Base-by-base conservation (phyloP, 768 basidiomycete species). In the Kwoniella bestiolae region DNA sequence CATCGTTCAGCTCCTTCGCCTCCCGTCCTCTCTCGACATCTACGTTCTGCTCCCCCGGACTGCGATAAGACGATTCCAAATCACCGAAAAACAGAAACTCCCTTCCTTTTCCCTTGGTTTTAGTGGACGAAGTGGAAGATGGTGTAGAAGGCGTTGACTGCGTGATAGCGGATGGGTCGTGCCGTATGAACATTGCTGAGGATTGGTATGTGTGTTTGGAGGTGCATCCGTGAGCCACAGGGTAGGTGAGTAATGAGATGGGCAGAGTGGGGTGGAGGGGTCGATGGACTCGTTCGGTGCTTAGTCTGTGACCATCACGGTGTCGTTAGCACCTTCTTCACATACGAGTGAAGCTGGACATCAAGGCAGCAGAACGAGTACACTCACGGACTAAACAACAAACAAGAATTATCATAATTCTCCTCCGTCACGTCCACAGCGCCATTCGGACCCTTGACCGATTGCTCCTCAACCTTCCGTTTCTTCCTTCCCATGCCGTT, bases 51-150 rank as follows among this genome's bases (percentile, higher is more conserved):
- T 66, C 63, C 32, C 46, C 65, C 18, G 46, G 16, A 8, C 47
- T 34, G 29, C 67, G 35, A 35, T 51, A 64, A 9, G 65, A 69
- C 9, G 92, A 91, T 74, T 94, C 92, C 65, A 96, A 89, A 80
- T 95, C 94, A 0, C 95, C 95, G 72, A 96, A 95, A 82, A 97
- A 97, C 38, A 97, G 83, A 69, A 97, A 88, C 79, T 95, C 91
- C 51, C 83, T 34, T 16, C 60, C 62, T 7, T 41, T 31, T 5
- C 34, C 50, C 9, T 58, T 47, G 6, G 58, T 26, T 44, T 18
- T n/a, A 12, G 59, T 6, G 8, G 32, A 18, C 25, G 46, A 7
- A 25, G 61, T 47, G 14, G 14, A 28, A 14, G 41, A 28, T 6
- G 52, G 18, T 6, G 32, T 21, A 6, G 59, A 50, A 23, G 59